Evolutionary conservation across 2,329 filamentous ascomycete genomes (phyloP), one percentile per base, ranked within the genome.

Genomic region (Xylariaceae sp.): DNA sequence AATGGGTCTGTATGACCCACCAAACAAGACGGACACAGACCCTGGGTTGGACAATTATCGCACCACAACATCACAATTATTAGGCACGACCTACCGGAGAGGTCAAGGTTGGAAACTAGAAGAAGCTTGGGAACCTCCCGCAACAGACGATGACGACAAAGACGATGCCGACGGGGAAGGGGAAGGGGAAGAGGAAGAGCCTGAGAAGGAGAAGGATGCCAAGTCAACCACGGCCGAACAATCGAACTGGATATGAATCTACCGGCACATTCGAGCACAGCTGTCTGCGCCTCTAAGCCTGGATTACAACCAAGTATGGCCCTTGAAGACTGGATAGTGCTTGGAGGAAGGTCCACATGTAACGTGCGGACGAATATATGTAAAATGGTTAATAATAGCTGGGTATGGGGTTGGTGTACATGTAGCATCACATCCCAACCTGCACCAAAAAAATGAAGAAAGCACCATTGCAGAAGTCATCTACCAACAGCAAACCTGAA

Each of bases 21-120:
- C 89, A 0, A 87, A 87, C 52, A 82, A 83, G 66, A 65, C 72
- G 42, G 73, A 79, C 7, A 73, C 76, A 19, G 80, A 82, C 52
- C 75, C 79, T 26, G 75, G 79, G 48, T 70, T 83, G 52, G 75
- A 84, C 72, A 79, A 82, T 74, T 80, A 85, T 73, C 71, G 79
- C 48, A 79, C 79, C 4, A 81, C 81, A 21, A 78, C 84, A 54
- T 80, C 78, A 37, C 79, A 80, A 21, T 71, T 89, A 18, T 72
- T 86, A 45, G 81, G 81, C 20, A 74, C 81, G 7, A 71, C 77
- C 1, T 79, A 78, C 62, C 74, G 76, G 2, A 79, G 76, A 18
- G 89, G 89, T 54, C 90, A 91, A 71, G 89, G 90, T 0, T 76
- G 93, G 63, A 93, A 92, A 70, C 77, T 95, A 2, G 90, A 93